Evolutionary conservation across 2,329 filamentous ascomycete species (phyloP).

Genomic region (Colletotrichum theobromicola): DNA sequence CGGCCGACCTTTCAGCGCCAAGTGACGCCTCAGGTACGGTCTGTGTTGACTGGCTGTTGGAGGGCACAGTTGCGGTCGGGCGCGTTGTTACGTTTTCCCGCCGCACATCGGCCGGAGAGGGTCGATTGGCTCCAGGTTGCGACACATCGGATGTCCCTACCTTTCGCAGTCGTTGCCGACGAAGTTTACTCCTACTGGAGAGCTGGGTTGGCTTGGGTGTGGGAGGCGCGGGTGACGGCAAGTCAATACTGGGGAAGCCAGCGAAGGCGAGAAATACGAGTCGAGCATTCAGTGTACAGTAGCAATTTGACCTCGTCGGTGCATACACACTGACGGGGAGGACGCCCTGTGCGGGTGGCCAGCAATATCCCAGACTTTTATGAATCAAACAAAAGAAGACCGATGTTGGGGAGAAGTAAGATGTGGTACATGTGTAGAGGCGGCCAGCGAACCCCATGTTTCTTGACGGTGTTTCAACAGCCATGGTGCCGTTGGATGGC

Average conservation of each 20-base stretch:
- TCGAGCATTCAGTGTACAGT: not conserved
- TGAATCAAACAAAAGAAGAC: not conserved
- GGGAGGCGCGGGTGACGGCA: not conserved
- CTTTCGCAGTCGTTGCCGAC: not conserved
- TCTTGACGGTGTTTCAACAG: not conserved
- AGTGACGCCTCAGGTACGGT: slow-evolving; percentile 1
- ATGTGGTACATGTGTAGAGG: not conserved
- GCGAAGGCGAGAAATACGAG: not conserved
- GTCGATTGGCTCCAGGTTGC: not conserved
- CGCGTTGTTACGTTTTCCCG: not conserved
- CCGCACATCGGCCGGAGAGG: not conserved
- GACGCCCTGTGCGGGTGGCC: not conserved
- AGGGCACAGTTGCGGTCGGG: not conserved
- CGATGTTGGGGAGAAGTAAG: not conserved
- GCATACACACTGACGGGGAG: not conserved
- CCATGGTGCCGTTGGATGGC: not conserved
- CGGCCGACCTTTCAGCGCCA: not conserved
- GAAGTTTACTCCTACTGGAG: not conserved
- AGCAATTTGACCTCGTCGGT: not conserved
- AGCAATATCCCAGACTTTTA: slow-evolving; percentile 1
- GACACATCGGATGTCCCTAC: not conserved
- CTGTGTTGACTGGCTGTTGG: not conserved
- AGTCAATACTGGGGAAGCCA: not conserved
- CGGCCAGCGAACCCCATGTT: not conserved
- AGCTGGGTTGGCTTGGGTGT: not conserved